These are phyloP conservation scores for Bauhinia variegata DNA, from an alignment of 306 rosid genomes.

Conservation along the genomic window DNA sequence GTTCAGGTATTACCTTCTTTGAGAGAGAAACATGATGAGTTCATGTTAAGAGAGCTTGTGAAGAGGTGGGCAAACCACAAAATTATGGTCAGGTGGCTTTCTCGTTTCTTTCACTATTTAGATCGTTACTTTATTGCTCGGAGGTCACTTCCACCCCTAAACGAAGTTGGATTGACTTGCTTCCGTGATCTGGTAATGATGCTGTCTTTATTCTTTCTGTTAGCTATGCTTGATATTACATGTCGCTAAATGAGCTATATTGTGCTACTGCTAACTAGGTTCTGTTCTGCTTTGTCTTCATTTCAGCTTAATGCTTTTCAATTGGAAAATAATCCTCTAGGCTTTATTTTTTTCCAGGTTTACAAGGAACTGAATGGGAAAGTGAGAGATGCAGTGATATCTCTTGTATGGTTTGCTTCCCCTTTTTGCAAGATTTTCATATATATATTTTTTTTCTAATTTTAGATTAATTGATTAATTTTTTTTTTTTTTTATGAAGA, in stretches of 20 bases:
- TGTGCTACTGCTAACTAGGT: neutral
- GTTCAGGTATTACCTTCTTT: slow-evolving; percentile 78
- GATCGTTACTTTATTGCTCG: slow-evolving; percentile 80
- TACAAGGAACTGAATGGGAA: slow-evolving; percentile 71
- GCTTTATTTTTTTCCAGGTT: slow-evolving; percentile 69
- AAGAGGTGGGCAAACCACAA: slow-evolving; percentile 80
- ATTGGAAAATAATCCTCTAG: too few relatives aligned
- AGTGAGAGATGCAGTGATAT: slow-evolving; percentile 82
- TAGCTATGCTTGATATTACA: neutral
- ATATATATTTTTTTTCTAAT: slow-evolving; percentile 16
- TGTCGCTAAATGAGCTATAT: too few relatives aligned
- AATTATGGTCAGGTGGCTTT: slow-evolving; percentile 75
- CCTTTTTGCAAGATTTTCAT: neutral
- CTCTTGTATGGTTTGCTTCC: slow-evolving; percentile 59
- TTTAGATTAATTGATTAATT: slow-evolving; percentile 15
- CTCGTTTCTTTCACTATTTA: slow-evolving; percentile 70
- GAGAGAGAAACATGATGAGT: slow-evolving; percentile 79
- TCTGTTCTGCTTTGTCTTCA: too few relatives aligned
- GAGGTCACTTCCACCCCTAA: slow-evolving; percentile 74
- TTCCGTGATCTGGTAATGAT: slow-evolving; percentile 69
- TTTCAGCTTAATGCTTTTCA: too few relatives aligned
- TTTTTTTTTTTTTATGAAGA: slow-evolving; percentile 44
- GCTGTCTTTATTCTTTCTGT: slow-evolving; percentile 10
- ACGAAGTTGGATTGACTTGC: slow-evolving; percentile 79
- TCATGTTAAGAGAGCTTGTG: slow-evolving; percentile 80